Conservation (phyloP, 805 yeast species). For the Metschnikowia cerradonensis region DNA sequence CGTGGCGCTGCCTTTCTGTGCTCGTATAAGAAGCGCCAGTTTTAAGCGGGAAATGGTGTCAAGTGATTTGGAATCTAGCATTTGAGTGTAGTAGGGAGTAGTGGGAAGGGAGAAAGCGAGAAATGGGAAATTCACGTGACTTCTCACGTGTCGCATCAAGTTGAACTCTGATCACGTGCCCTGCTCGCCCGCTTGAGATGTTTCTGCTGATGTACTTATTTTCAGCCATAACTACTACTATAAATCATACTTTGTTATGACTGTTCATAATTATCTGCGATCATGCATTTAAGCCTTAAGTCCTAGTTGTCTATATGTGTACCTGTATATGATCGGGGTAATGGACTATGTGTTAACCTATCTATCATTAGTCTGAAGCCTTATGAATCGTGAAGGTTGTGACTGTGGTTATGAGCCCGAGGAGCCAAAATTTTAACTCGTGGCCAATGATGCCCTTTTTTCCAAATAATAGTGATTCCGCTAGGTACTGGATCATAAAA, state of each 20-base stretch:
- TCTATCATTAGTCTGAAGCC: not conserved
- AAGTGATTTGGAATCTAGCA: conserved; percentile 38
- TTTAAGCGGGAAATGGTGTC: conserved; percentile 38
- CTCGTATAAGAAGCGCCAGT: conserved; percentile 28
- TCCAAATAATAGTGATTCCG: not conserved
- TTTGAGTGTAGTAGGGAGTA: conserved; percentile 7
- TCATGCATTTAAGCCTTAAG: too few species aligned
- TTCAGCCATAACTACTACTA: too few species aligned
- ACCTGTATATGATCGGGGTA: too few species aligned
- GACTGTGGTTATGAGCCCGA: not conserved
- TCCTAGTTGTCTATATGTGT: too few species aligned
- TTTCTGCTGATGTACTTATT: too few species aligned
- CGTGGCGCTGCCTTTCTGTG: conserved; percentile 4
- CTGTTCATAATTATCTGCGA: too few species aligned
- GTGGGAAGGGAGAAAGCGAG: not conserved
- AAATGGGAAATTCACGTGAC: not conserved
- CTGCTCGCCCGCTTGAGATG: too few species aligned
- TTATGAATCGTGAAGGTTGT: not conserved
- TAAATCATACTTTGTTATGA: too few species aligned
- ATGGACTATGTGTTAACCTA: not conserved
- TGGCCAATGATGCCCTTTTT: not conserved
- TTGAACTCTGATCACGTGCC: not conserved
- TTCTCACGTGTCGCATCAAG: not conserved
- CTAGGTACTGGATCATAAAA: too few species aligned
- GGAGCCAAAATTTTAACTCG: not conserved